These are phyloP conservation scores for Seiridium cupressi DNA, from an alignment of 2,329 filamentous ascomycete genomes.

Conservation along the genomic window DNA sequence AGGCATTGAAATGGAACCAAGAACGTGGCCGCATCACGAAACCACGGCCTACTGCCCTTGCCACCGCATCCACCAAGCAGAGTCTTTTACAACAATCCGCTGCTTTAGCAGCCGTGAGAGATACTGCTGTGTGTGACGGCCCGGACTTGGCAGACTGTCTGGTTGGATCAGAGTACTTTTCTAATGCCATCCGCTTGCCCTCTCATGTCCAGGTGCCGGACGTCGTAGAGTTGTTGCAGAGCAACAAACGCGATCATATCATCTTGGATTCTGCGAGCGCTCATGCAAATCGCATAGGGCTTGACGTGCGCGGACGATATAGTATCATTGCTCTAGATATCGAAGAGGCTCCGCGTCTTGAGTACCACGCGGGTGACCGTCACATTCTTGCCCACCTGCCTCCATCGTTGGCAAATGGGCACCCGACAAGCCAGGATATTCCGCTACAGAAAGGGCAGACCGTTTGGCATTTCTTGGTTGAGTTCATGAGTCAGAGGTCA, in stretches of 20 bases:
- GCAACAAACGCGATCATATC: constrained; percentile 44
- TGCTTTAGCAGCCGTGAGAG: neutral
- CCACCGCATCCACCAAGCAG: constrained; percentile 23
- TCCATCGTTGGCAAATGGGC: constrained; percentile 5
- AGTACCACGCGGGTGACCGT: constrained; percentile 52
- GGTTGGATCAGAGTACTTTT: constrained; percentile 34
- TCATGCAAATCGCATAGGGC: constrained; percentile 36
- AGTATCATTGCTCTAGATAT: constrained; percentile 73
- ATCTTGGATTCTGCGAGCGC: constrained; percentile 61
- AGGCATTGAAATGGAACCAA: constrained; percentile 58
- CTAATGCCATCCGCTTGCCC: constrained; percentile 41
- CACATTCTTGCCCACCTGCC: constrained; percentile 31
- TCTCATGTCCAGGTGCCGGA: constrained; percentile 48
- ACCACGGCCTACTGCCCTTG: neutral
- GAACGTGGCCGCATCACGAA: constrained; percentile 9
- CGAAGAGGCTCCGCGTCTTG: constrained; percentile 52
- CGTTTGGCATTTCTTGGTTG: constrained; percentile 51
- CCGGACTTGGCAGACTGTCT: neutral
- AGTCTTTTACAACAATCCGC: constrained; percentile 29
- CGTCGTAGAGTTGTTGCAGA: constrained; percentile 50
- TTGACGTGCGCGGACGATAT: constrained; percentile 57
- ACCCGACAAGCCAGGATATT: constrained; percentile 24
- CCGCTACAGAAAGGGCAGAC: constrained; percentile 24
- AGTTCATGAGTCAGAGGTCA: constrained; percentile 31
- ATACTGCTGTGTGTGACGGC: neutral